Base-by-base conservation (phyloP, 1,284 basidiomycete species). In the Fomes fomentarius region DNA sequence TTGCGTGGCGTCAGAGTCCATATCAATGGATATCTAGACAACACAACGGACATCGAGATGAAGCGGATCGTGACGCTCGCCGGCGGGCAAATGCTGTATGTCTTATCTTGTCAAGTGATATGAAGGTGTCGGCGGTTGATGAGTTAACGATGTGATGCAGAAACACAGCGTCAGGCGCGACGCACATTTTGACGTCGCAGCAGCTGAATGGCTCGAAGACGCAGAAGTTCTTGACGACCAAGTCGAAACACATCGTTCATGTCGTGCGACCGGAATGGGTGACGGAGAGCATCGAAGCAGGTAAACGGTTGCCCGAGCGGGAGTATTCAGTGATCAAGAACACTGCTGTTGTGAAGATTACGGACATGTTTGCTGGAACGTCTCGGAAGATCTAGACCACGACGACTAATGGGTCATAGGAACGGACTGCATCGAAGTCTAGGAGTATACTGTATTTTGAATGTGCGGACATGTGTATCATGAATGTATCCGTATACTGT, bases 191-290 rank as follows among this genome's bases (percentile, higher is more conserved):
- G 35, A 88, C 87, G 9, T 90, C 88, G 10, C 82, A 82, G 60
- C 79, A 78, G 55, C 72, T 89, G 55, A 87, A 75, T 64, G 85
- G 77, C 12, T 79, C 81, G 14, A 89, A 90, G 68, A 85, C 79
- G 2, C 81, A 89, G 54, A 82, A 76, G 64, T 60, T 85, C 45
- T 67, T 90, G 46, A 80, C 76, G 31, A 68, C 71, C 22, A 83
- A 81, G 61, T 70, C 71, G 19, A 74, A 74, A 57, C 74, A 66
- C 44, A 74, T 73, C 39, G 71, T 75, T 22, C 76, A 84, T 50
- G 78, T 90, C 46, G 85, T 90, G 15, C 82, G 75, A 54, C 89
- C 89, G 4, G 83, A 87, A 65, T 91, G 89, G 89, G 75, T 90
- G 5, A 72, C 74, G 12, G 87, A 90, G 60, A 87, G 85, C 60